Evolutionary conservation across 257 asterid species (phyloP), one percentile per base, ranked within the genome.

Genomic region (Solanum okadae): DNA sequence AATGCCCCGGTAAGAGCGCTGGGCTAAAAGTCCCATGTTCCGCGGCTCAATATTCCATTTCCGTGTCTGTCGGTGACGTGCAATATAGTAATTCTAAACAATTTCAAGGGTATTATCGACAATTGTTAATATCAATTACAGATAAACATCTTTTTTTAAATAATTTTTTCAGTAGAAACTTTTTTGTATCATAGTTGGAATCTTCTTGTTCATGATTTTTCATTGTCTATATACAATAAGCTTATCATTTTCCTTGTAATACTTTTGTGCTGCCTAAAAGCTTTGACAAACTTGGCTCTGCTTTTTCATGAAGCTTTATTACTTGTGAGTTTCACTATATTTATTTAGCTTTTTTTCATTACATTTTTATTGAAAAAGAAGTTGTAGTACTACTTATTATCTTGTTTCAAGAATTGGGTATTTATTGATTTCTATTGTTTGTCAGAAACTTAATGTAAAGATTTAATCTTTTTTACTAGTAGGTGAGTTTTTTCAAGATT

Each of bases 51-150:
- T 34, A 12, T 40, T 34, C 86, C 29, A 61, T 75, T 68, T 27
- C 27, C 22, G 40, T 85, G 38, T 85, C 76, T 90, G 94, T 88
- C 92, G 92, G 94, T 87, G 82, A 46, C 2, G 12, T 27, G 6
- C 38, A 79, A 8, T 15, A n/a, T 25, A 5, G 86, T 29, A 92
- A 88, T 89, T 46, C 22, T 25, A 31, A 1, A 16, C 5, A n/a
- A 15, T 10, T 46, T 1, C 9, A 88, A 86, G 94, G 90, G 89
- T 16, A 88, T 87, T 73, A 68, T 86, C 29, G 86, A 23, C 89
- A 84, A 46, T 16, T 27, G 5, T 2, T 0, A 84, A 63, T 35
- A 71, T 5, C 11, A 44, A 31, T 33, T n/a, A 20, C 67, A 18
- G 8, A 25, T 8, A 7, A 14, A 22, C 49, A 38, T 10, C 9